Evolutionary conservation across 75 land plant species (phyloP).

Genomic region (Picea sitchensis): DNA sequence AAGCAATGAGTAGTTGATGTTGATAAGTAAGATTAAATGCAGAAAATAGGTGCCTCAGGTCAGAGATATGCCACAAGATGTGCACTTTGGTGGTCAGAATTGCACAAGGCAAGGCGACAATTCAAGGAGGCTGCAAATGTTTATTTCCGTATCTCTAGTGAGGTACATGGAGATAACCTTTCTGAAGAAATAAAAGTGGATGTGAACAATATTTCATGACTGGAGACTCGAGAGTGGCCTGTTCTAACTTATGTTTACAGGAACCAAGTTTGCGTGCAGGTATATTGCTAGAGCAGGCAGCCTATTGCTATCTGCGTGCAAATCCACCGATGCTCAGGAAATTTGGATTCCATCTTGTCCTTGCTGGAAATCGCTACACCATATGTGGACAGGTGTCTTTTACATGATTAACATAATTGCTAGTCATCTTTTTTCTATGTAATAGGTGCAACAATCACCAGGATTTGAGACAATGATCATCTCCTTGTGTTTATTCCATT

Average conservation of each 20-base stretch:
- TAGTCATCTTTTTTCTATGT: not conserved
- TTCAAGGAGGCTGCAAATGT: conserved; percentile 83
- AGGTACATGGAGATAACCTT: conserved; percentile 37
- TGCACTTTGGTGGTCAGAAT: conserved; percentile 98
- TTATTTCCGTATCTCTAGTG: conserved; percentile 71
- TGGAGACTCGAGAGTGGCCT: not conserved
- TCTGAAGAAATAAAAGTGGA: not conserved
- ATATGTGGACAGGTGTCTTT: conserved; percentile 78
- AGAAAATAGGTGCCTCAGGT: conserved; percentile 70
- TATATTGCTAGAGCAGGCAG: conserved; percentile 94
- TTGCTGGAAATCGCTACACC: conserved; percentile 86
- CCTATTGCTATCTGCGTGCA: conserved; percentile 81
- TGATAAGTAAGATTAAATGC: conserved; percentile 11
- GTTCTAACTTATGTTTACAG: conserved; percentile 14
- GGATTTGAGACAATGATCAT: not conserved
- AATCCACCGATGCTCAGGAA: conserved; percentile 90
- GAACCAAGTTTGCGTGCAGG: conserved; percentile 84
- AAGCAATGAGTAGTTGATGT: not conserved
- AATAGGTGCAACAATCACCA: not conserved
- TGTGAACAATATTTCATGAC: conserved; percentile 4
- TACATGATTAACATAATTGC: not conserved
- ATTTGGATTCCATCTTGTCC: conserved; percentile 91
- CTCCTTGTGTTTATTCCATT: not conserved
- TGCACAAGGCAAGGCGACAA: conserved; percentile 84
- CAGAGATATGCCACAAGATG: conserved; percentile 80